Evolutionary conservation across 2,329 filamentous ascomycete genomes (phyloP), one percentile per base, ranked within the genome.

Genomic region (Colletotrichum chlorophyti): DNA sequence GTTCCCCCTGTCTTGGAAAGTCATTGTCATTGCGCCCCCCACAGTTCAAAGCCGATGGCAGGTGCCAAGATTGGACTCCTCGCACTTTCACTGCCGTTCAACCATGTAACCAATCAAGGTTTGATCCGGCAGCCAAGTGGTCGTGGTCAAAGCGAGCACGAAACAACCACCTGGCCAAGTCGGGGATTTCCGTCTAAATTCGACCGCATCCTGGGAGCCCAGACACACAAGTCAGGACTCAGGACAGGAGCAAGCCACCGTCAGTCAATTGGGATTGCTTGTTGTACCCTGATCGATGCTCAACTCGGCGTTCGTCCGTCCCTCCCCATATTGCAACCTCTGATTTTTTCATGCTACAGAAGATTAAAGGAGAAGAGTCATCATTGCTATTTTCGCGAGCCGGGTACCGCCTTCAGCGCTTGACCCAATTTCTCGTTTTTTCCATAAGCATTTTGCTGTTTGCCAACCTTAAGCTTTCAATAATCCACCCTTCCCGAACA

Each of bases 121-220:
- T 60, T 60, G 35, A 51, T 62, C 60, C 60, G 57, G n/a, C 12
- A 15, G 7, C 35, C 19, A 8, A 24, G n/a, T n/a, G 27, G 6
- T 12, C 6, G 17, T 21, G 14, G 50, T 24, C 50, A 21, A 40
- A 50, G 60, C 60, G 57, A 35, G 27, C 21, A 27, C 59, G 60
- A 57, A 60, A 62, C 57, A 48, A 31, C 26, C 29, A 45, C 17
- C 32, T 31, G 41, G 41, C 41, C 40, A 43, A 43, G 40, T 29
- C 10, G 15, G 23, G 15, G 24, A n/a, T 8, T 4, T 38, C 23
- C 24, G 15, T n/a, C 41, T 5, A 38, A 19, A 21, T 38, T 17
- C 19, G 23, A 19, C n/a, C 35, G 19, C 10, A 21, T n/a, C n/a
- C n/a, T n/a, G n/a, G n/a, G n/a, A n/a, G n/a, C n/a, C n/a, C n/a